Conservation (phyloP, 2,329 filamentous ascomycete genomes). For the Raffaelea albimanens region DNA sequence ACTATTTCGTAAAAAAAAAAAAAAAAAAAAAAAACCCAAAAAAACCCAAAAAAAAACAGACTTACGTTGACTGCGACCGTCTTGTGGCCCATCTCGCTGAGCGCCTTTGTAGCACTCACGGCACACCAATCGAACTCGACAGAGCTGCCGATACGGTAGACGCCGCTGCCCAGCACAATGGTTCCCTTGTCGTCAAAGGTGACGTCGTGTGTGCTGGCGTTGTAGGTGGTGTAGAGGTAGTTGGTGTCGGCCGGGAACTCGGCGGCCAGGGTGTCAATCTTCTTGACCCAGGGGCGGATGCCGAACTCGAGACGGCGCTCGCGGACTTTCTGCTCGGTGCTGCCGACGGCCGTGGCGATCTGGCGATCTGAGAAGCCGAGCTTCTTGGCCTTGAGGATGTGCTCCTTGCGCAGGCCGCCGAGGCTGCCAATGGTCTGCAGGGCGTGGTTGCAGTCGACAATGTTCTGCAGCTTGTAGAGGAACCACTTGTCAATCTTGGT, state of each 20-base stretch:
- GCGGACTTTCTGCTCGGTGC: conserved; percentile 83
- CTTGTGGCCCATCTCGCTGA: conserved; percentile 85
- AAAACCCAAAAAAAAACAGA: conserved; percentile 14
- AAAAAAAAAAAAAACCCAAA: not conserved
- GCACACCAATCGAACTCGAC: conserved; percentile 99
- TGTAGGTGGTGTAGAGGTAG: conserved; percentile 97
- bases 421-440: conserved; percentile 77
- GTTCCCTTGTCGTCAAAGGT: conserved; percentile 87
- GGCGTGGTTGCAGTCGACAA: conserved; percentile 82
- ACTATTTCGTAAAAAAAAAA: conserved; percentile 5
- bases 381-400: conserved; percentile 89
- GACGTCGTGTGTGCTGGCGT: conserved; percentile 87
- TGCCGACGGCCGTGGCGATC: conserved; percentile 77
- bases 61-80: conserved; percentile 90
- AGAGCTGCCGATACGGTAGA: conserved; percentile 94
- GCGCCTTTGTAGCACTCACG: conserved; percentile 75
- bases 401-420: conserved; percentile 76
- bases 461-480: conserved; percentile 94
- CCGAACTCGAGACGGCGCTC: conserved; percentile 76
- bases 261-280: conserved; percentile 92
- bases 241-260: conserved; percentile 94
- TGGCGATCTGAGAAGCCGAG: conserved; percentile 95
- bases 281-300: conserved; percentile 94
- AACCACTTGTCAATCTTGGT: conserved; percentile 99
- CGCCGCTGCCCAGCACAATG: conserved; percentile 83